These are phyloP conservation scores for Phytophthora pini DNA, from an alignment of 352 stramenopile genomes.

Conservation along the genomic window DNA sequence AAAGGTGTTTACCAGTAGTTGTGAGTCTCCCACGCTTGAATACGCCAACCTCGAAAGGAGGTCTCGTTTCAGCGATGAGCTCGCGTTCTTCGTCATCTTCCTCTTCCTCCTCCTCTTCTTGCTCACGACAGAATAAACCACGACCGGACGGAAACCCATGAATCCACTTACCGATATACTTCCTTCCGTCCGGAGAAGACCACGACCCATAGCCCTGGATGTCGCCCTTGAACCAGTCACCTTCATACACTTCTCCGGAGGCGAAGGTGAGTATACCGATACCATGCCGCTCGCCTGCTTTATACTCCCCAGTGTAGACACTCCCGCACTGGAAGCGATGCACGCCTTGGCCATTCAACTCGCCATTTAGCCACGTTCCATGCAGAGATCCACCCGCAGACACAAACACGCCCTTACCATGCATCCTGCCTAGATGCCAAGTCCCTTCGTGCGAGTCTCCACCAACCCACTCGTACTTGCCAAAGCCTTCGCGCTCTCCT, in stretches of 20 bases:
- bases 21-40: constrained; percentile 57
- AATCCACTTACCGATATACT: constrained; percentile 66
- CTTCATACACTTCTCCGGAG: constrained; percentile 73
- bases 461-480: constrained; percentile 75
- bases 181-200: constrained; percentile 47
- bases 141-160: constrained; percentile 57
- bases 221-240: constrained; percentile 56
- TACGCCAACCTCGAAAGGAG: constrained; percentile 39
- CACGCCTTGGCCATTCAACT: constrained; percentile 52
- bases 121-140: constrained; percentile 57
- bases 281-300: constrained; percentile 50
- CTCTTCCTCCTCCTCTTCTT: constrained; percentile 24
- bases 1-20: constrained; percentile 46
- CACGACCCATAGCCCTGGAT: constrained; percentile 75
- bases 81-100: constrained; percentile 26
- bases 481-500: constrained; percentile 70
- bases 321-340: constrained; percentile 66
- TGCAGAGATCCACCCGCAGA: constrained; percentile 42
- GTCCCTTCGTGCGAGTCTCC: constrained; percentile 71
- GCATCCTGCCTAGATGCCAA: constrained; percentile 64
- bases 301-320: constrained; percentile 64
- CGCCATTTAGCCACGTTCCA: constrained; percentile 53
- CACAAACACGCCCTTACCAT: constrained; percentile 68
- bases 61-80: constrained; percentile 17
- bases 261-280: constrained; percentile 64